phyloP scores from a whole-genome alignment of 495 filamentous ascomycete genomes.

The Massariosphaeria phaeospora region DNA sequence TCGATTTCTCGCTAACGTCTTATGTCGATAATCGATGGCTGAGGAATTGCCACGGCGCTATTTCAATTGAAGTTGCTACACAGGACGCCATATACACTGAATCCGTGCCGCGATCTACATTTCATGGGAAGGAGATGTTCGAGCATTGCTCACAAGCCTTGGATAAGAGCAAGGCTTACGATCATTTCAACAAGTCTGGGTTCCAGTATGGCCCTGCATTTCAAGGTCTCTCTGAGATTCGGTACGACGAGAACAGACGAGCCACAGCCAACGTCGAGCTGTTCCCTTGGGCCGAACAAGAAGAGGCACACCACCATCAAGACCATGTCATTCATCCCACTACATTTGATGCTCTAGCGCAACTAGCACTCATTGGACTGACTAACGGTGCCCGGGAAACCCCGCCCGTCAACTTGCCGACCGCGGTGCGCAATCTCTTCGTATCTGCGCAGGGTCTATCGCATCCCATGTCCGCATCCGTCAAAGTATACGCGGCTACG shows the following conservation, averaged over 20 bases:
- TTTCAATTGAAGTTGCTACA: background rate
- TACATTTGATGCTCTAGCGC: conserved; percentile 1
- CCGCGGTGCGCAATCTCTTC: background rate
- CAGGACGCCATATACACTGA: background rate
- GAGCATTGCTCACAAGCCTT: background rate
- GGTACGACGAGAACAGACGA: conserved; percentile 17
- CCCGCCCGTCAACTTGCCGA: background rate
- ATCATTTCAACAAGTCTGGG: background rate
- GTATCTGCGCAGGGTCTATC: background rate
- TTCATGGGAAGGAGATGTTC: background rate
- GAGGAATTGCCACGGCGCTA: background rate
- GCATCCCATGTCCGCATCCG: background rate
- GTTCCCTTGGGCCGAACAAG: conserved; percentile 5
- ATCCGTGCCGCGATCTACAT: background rate
- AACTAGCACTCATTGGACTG: background rate
- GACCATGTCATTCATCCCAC: background rate
- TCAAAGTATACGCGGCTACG: background rate
- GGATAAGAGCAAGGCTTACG: background rate
- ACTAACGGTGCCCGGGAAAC: background rate
- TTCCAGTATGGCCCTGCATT: conserved; percentile 12
- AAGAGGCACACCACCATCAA: conserved; percentile 1
- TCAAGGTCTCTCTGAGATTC: background rate
- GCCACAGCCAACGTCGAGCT: conserved; percentile 4
- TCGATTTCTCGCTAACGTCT: background rate
- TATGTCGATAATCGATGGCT: background rate